Base-by-base conservation (phyloP, 1,284 basidiomycete species). In the Ganoderma multipileum region DNA sequence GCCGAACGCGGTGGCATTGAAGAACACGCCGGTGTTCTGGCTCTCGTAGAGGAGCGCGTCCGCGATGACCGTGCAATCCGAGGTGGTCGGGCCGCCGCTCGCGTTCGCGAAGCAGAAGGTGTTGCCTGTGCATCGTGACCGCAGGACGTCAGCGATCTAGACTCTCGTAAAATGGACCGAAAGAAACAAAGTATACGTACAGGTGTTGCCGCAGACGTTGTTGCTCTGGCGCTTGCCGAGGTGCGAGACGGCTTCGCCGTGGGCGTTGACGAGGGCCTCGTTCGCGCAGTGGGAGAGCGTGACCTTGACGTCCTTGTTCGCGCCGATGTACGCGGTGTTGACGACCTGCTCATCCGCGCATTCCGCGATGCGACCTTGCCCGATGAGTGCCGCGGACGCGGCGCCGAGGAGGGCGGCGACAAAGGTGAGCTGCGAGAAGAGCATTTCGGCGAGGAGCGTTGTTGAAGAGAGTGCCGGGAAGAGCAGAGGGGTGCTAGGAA, bases 61-160 rank as follows among this genome's bases (percentile, higher is more conserved):
- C 1, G 84, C 81, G 67, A 86, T 86, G 68, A 86, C 77, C 72
- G 81, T 75, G 69, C 84, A 85, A 52, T 86, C 83, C 65, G 83
- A 82, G 3, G 81, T 81, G 71, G 83, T 77, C 6, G 84, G 42
- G 30, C 52, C 55, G 16, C 55, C 55, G 20, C 14, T 36, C 33
- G 55, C 55, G 33, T 20, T 9, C 20, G 28, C 30, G 28, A 28
- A 57, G 55, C 55, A 57, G 55, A 33, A 57, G 3, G 55, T 57
- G 55, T 57, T 57, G 30, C 55, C 55, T 57, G 33, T 33, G 14
- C 18, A 36, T 36, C 23, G 23, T 12, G 9, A 39, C 12, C 38
- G 38, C 9, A 42, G 41, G 41, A 42, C 16, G 7, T 42, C 41
- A 42, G 41, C 41, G 1, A 42, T 18, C 41, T 20, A 18, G 16